Base-by-base conservation (phyloP, 768 basidiomycete genomes). In the Cubamyces lactineus region DNA sequence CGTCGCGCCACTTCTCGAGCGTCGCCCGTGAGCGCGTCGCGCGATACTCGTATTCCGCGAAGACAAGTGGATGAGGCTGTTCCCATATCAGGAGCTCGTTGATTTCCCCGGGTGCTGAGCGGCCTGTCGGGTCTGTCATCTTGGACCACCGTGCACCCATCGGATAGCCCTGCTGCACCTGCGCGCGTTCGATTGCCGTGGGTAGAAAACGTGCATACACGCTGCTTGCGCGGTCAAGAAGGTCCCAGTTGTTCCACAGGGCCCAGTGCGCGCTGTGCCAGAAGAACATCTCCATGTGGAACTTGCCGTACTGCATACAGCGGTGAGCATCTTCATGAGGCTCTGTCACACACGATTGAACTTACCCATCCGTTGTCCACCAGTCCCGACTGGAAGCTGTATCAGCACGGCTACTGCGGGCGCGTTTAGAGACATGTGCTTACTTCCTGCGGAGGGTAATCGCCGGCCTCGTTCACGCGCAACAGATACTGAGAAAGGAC, bases 1-100 rank as follows among this genome's bases (percentile, higher is more conserved):
- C 77, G 38, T 76, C 68, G 56, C 73, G 74, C 85, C 85, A 87
- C 65, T 84, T 82, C 53, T 75, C 65, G 50, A 85, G 69, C 2
- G 79, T 81, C 23, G 63, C 70, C n/a, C 47, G 56, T 73, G 66
- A 79, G 73, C 57, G 12, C 15, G 67, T 69, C 5, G 78, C 77
- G 28, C 83, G 83, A 61, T 82, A 84, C 61, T 84, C 82, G 74
- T 84, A 84, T 63, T 79, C 71, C 1, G 85, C 84, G 65, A 87
- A 85, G 12, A 84, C 73, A 28, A 87, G 74, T 1, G 85, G 84
- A 69, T 86, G 84, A 0, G 80, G 79, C 68, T 86, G 85, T 66
- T 86, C 79, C 84, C 84, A 87, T 57, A 87, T 83, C 39, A 87
- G 77, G 16, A 86, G 77, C 66, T 84, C 82, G 74, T 86, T 86